Conservation (phyloP, 345 rosid genomes). For the Citrus cavaleriei region DNA sequence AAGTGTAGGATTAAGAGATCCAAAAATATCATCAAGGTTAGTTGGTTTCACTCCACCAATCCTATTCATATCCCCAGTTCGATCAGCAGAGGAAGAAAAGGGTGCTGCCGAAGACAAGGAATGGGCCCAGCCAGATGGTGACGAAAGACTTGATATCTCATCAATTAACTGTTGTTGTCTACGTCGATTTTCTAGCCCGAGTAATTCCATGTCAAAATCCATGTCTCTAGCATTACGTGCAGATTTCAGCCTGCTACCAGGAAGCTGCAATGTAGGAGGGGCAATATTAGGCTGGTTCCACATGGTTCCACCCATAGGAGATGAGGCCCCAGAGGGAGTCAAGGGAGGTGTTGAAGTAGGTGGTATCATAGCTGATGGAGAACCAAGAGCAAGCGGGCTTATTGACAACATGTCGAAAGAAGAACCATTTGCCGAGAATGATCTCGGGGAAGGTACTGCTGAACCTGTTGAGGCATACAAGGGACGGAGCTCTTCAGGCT, state of each 20-base stretch:
- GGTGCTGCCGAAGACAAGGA: conserved; percentile 38
- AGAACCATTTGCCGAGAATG: conserved; percentile 46
- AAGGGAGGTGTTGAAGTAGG: conserved; percentile 61
- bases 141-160: conserved; percentile 49
- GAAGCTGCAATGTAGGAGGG: conserved; percentile 73
- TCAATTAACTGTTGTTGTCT: conserved; percentile 43
- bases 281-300: conserved; percentile 50
- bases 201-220: conserved; percentile 46
- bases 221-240: conserved; percentile 61
- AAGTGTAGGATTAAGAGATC: conserved; percentile 36
- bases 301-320: conserved; percentile 45
- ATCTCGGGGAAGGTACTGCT: conserved; percentile 75
- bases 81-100: conserved; percentile 36
- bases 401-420: conserved; percentile 60
- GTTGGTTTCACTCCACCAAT: conserved; percentile 59
- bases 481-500: conserved; percentile 79
- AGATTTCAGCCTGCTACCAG: conserved; percentile 72
- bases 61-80: conserved; percentile 44
- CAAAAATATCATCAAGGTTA: conserved; percentile 64
- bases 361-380: conserved; percentile 42
- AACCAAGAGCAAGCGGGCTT: conserved; percentile 57
- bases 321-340: conserved; percentile 59
- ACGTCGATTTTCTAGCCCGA: conserved; percentile 28
- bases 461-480: conserved; percentile 84
- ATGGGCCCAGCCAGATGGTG: conserved; percentile 66